Conservation (phyloP, 768 basidiomycete genomes). For the Trametes maxima region DNA sequence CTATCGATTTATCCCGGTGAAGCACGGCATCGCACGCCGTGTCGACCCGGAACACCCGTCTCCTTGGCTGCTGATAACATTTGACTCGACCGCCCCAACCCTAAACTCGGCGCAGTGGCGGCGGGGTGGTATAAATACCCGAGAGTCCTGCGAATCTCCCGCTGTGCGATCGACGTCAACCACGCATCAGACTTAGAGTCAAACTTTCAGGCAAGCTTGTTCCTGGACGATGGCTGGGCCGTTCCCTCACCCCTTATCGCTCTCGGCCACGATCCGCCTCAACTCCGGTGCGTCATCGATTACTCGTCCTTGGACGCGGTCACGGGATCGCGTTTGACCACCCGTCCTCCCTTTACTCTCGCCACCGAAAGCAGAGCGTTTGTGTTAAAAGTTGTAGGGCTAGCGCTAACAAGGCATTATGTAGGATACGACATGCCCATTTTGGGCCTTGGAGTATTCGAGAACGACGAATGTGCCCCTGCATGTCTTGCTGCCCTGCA, state of each 20-base stretch:
- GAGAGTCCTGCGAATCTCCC: no score
- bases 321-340: conserved; percentile 43
- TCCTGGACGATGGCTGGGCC: background rate
- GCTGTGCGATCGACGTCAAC: no score
- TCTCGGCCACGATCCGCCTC: conserved; percentile 36
- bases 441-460: conserved; percentile 72
- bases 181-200: background rate
- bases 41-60: no score
- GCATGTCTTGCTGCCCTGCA: conserved; percentile 62
- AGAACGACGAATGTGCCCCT: conserved; percentile 57
- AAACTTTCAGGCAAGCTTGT: background rate
- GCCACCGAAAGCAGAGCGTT: background rate
- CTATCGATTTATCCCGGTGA: no score
- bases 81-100: no score
- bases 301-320: conserved; percentile 4
- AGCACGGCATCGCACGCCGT: no score
- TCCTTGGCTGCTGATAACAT: no score
- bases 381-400: background rate
- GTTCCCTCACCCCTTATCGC: conserved; percentile 26
- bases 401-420: conserved; percentile 24
- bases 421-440: conserved; percentile 59
- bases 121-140: background rate
- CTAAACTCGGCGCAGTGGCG: background rate
- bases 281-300: conserved; percentile 37
- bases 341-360: background rate